Evolutionary conservation across 352 stramenopile genomes (phyloP), one percentile per base, ranked within the genome.

Genomic region (Pilasporangium apinafurcum): DNA sequence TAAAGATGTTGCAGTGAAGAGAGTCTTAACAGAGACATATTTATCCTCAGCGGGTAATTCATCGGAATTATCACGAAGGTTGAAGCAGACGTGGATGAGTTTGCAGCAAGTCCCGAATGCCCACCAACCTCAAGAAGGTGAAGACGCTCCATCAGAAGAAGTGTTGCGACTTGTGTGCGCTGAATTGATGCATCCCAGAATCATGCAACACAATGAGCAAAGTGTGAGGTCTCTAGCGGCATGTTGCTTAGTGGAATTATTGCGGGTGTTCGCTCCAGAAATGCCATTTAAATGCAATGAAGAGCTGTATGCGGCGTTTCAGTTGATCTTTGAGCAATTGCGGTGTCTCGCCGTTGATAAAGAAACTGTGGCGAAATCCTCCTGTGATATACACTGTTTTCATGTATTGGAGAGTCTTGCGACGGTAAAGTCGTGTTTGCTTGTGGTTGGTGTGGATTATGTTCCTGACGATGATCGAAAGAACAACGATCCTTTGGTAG

Each of bases 381-480:
- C 61, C 9, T 72, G 51, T 4, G 48, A 66, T 35, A 27, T 71
- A 22, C 70, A 75, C 24, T 49, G 60, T 38, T 52, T 76, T 17
- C 59, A 88, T 26, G 50, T 95, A 5, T 46, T 95, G 6, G 83
- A 95, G 44, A 88, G 63, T 18, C 41, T 95, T 1, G 68, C 78
- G 1, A 73, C 42, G 0, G 48, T 61, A 30, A 87, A 83, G 56
- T 74, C 72, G 4, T 85, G 68, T 37, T 29, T 80, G 18, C 50
- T 83, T 2, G 51, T 84, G 8, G 45, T 87, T 21, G 63, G 68
- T 4, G 48, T 83, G 39, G 66, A 87, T 16, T 84, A 63, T 44
- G 65, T 48, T 0, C 26, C 43, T 1, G 62, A 75, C 10, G 51
- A 80, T 13, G 52, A 53, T 4, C n/a, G n/a, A n/a, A n/a, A n/a